Conservation (phyloP, 2,329 filamentous ascomycete species). For the Ophiognomonia clavigignenti-juglandacearum region DNA sequence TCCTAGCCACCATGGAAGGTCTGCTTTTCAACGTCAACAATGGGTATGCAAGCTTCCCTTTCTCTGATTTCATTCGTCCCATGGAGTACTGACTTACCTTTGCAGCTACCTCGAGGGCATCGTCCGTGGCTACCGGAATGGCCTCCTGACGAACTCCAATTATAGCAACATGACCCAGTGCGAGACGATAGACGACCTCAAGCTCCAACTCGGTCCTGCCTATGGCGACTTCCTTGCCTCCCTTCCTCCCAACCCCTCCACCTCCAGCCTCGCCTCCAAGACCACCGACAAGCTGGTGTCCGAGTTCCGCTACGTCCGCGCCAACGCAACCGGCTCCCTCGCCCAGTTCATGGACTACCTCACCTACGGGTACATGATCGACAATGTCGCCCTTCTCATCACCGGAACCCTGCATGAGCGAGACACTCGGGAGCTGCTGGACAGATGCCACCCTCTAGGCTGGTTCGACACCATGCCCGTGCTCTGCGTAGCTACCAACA, state of each 20-base stretch:
- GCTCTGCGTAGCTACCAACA: slow-evolving; percentile 95
- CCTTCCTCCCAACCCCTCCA: slow-evolving; percentile 93
- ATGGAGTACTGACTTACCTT: no score
- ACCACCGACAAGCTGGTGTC: slow-evolving; percentile 97
- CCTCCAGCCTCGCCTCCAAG: slow-evolving; percentile 87
- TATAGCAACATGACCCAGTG: slow-evolving; percentile 97
- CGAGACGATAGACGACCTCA: slow-evolving; percentile 96
- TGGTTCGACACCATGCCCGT: slow-evolving; percentile 99
- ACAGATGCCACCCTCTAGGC: slow-evolving; percentile 92
- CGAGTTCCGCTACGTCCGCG: slow-evolving; percentile 93
- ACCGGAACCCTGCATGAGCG: slow-evolving; percentile 96
- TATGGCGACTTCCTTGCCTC: slow-evolving; percentile 96
- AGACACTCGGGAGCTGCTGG: slow-evolving; percentile 90
- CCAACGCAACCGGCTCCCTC: slow-evolving; percentile 85
- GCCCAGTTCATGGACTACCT: slow-evolving; percentile 97
- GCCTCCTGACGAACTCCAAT: slow-evolving; percentile 81
- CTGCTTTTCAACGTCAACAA: slow-evolving; percentile 93
- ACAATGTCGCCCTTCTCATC: slow-evolving; percentile 96
- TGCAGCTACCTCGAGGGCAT: slow-evolving; percentile 92
- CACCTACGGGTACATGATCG: slow-evolving; percentile 99
- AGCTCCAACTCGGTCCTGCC: slow-evolving; percentile 91
- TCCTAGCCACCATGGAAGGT: slow-evolving; percentile 65
- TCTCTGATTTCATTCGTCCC: no score
- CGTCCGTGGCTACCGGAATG: slow-evolving; percentile 93
- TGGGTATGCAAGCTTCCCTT: slow-evolving; percentile 50